Percentiles rank a stretch among this genome's conserved stretches.
These are phyloP conservation scores for Trametes coccinea DNA, from an alignment of 768 basidiomycete genomes.

Conservation along the genomic window DNA sequence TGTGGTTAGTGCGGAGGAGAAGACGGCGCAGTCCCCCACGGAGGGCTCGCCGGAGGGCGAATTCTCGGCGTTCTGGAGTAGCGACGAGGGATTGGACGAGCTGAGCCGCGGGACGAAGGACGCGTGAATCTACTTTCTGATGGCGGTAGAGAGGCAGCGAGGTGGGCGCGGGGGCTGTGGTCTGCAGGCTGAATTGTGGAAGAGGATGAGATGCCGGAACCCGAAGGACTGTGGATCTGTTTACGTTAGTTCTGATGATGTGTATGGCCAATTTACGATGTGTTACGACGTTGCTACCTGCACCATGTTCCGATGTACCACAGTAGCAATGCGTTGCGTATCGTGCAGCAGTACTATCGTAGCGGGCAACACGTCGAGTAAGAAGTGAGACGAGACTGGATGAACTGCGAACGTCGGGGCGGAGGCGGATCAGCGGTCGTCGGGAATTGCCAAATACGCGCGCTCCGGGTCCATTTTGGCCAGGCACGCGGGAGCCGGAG, in stretches of 20 bases:
- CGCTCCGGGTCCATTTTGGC: not conserved
- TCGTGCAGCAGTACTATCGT: too few relatives aligned
- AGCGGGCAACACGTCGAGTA: too few relatives aligned
- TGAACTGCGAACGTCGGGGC: not conserved
- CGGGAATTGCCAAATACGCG: conserved; percentile 19
- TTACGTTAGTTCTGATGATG: not conserved
- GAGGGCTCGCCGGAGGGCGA: conserved; percentile 32
- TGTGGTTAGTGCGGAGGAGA: conserved; percentile 26
- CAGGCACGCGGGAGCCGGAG: conserved; percentile 4
- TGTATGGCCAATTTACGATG: not conserved
- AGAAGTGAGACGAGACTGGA: not conserved
- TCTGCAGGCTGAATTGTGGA: not conserved
- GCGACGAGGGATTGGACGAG: conserved; percentile 75
- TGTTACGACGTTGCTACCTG: not conserved
- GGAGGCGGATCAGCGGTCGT: conserved; percentile 4
- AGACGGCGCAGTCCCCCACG: conserved; percentile 18
- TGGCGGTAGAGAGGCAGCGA: not conserved
- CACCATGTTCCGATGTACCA: not conserved
- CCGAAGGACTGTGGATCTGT: not conserved
- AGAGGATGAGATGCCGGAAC: not conserved
- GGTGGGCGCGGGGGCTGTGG: not conserved
- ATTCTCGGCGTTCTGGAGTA: conserved; percentile 56
- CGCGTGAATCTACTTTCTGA: conserved; percentile 7
- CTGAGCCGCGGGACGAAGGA: conserved; percentile 68
- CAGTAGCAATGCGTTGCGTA: not conserved